A percentile compares a stretch with the other conserved stretches of the same genome.
phyloP scores from a whole-genome alignment of 116 monocot genomes.

The Zostera marina region DNA sequence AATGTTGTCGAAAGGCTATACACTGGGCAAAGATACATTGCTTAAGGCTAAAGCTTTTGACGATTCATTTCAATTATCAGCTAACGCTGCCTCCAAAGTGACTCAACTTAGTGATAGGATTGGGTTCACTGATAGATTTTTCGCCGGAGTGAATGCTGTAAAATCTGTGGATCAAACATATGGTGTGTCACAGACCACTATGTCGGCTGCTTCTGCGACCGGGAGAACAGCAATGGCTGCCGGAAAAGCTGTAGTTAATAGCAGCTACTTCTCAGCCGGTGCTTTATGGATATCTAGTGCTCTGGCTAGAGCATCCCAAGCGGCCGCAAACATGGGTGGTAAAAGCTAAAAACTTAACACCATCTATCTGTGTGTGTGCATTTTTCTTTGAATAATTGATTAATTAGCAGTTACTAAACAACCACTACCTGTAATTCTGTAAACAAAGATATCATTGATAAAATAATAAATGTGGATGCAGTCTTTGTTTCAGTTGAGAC shows the following conservation, averaged over 20 bases:
- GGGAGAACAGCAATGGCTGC: conserved; percentile 41
- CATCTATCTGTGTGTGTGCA: background rate
- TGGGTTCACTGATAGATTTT: conserved; percentile 48
- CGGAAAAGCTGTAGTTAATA: conserved; percentile 28
- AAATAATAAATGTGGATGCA: too few species aligned
- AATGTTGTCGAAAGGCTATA: conserved; percentile 67
- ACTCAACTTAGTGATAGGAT: conserved; percentile 33
- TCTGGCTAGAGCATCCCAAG: conserved; percentile 33
- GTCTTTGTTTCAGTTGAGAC: too few species aligned
- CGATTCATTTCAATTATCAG: conserved; percentile 35
- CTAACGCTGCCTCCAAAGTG: conserved; percentile 34
- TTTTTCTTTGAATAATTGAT: background rate
- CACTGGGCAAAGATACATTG: conserved; percentile 56
- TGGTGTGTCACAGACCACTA: conserved; percentile 40
- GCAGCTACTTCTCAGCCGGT: conserved; percentile 40
- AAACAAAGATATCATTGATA: too few species aligned
- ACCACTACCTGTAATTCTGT: too few species aligned
- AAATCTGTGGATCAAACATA: conserved; percentile 36
- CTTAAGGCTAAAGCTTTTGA: conserved; percentile 40
- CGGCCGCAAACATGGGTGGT: conserved; percentile 17
- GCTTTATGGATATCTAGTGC: conserved; percentile 47
- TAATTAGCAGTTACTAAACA: too few species aligned
- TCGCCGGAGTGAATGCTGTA: conserved; percentile 24
- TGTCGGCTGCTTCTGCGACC: conserved; percentile 34
- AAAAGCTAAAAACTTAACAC: conserved; percentile 1